Base-by-base conservation (phyloP, 805 yeast species). In the Metschnikowia santaceciliae region DNA sequence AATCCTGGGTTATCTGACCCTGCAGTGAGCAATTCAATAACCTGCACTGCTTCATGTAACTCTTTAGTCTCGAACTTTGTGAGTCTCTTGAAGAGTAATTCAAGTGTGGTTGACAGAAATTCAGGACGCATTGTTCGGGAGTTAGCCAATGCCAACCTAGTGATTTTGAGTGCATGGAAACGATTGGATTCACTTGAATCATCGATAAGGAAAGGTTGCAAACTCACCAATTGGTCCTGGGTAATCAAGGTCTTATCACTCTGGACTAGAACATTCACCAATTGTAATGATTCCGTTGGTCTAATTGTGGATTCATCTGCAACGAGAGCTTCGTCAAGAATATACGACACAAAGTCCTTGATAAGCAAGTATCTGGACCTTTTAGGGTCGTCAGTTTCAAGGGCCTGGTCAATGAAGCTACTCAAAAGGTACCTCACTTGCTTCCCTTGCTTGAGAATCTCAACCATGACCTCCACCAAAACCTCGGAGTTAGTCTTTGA, bases 31-130 rank as follows among this genome's bases (percentile, higher is more conserved):
- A 65, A 65, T 86, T 90, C 83, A 3, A 81, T 66, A 50, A 88
- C 75, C 1, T 90, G 90, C 64, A 88, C 77, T 0, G 92, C 96
- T 60, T 83, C 84, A n/a, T 80, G 80, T 7, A 88, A 65, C 56
- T 88, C 94, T 51, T 64, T 72, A 0, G 76, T 74, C 47, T 75
- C 78, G 66, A 84, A 78, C 54, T 79, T 84, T 2, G 91, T 83
- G 32, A 88, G 64, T 32, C 79, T 69, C 33, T 71, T 70, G 54
- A 87, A 61, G n/a, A 88, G 58, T 2, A 79, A 72, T 0, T 72
- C 59, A 61, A 81, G 84, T 14, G 83, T 73, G 8, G 74, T 76
- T 20, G 64, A 54, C 26, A 82, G 58, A 58, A 83, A 85, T 2
- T 70, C 74, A 0, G 79, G 75, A 44, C 83, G 76, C 42, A 86